Percentiles rank a stretch among this genome's conserved stretches.
phyloP scores from a whole-genome alignment of 1,284 basidiomycete species.

The Thecaphora thlaspeos region DNA sequence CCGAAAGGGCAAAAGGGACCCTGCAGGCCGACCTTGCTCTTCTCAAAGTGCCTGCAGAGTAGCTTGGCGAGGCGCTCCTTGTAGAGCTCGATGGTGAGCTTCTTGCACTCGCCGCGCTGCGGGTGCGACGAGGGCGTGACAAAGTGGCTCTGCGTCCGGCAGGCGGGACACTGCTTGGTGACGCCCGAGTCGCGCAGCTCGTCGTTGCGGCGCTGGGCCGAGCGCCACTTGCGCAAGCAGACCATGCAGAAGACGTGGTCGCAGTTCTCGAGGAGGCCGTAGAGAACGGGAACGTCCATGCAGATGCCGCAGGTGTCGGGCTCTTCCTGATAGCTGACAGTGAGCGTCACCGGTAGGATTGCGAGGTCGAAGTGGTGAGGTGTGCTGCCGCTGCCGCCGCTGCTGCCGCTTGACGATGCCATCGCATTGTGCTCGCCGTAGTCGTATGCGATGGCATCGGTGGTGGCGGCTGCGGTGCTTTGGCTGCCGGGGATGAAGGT shows the following conservation, averaged over 20 bases:
- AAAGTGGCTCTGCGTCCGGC: constrained; percentile 16
- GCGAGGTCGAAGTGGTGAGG: too few relatives aligned
- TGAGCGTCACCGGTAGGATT: too few relatives aligned
- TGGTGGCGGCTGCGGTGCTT: too few relatives aligned
- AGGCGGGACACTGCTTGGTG: constrained; percentile 24
- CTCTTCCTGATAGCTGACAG: too few relatives aligned
- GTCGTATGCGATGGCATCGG: too few relatives aligned
- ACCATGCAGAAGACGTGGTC: constrained; percentile 28
- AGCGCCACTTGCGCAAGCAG: constrained; percentile 26
- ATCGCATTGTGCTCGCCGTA: too few relatives aligned
- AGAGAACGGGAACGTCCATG: constrained; percentile 24
- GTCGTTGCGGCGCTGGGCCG: constrained; percentile 5
- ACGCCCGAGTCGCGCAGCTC: neutral
- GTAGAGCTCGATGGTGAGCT: constrained; percentile 10
- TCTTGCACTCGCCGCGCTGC: constrained; percentile 6
- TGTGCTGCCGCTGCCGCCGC: too few relatives aligned
- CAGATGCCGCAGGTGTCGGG: constrained; percentile 24
- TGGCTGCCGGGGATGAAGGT: too few relatives aligned
- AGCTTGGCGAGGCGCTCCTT: constrained; percentile 8
- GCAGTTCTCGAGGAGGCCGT: constrained; percentile 27
- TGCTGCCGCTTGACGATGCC: neutral
- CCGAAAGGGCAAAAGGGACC: constrained; percentile 24
- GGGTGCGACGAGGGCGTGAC: constrained; percentile 4
- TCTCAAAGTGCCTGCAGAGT: constrained; percentile 26
- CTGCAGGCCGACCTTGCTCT: constrained; percentile 9